Evolutionary conservation across 768 basidiomycete species (phyloP), one percentile per base, ranked within the genome.

Genomic region (Amanita brunnescens): DNA sequence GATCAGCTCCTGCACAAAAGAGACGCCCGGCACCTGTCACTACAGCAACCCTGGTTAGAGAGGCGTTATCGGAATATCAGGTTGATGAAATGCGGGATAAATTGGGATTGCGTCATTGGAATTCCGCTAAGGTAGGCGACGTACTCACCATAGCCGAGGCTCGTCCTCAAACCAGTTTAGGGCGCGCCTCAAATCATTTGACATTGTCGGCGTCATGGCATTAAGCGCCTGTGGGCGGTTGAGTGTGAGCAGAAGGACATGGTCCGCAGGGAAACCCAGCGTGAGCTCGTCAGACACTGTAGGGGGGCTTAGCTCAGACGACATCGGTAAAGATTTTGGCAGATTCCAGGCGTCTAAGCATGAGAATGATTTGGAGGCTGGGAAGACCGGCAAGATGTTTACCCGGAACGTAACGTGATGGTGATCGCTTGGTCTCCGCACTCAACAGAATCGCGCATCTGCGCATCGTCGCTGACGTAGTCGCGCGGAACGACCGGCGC

Each of bases 1-100:
- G 72, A 64, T 91, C 89, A 34, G 85, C 85, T 13, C 88, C 89
- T 13, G 87, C 86, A 57, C 87, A 89, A 66, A 91, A 91, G 1
- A 75, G 61, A 39, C 80, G 77, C 9, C 87, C 87, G 54, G 76
- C 73, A 20, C 87, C 88, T 43, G 87, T 90, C 43, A 91, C 62
- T 57, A 91, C 72, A 33, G 73, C 77, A 8, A 85, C 84, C 88
- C 87, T 90, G 61, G 32, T 9, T 12, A 20, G 2, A 37, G 23
- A 20, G 16, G 8, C 8, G 47, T n/a, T 8, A 35, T 33, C 46
- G 34, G 46, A 3, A 14, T 13, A 46, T 29, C 26, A 29, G 26
- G 26, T 29, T 29, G 26, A 29, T 29, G 26, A 30, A 49, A 40
- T 20, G 26, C 20, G 26, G 21, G 14, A 21, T 8, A 34, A 34